Conservation (phyloP, 768 basidiomycete species). For the Trametes meyenii region DNA sequence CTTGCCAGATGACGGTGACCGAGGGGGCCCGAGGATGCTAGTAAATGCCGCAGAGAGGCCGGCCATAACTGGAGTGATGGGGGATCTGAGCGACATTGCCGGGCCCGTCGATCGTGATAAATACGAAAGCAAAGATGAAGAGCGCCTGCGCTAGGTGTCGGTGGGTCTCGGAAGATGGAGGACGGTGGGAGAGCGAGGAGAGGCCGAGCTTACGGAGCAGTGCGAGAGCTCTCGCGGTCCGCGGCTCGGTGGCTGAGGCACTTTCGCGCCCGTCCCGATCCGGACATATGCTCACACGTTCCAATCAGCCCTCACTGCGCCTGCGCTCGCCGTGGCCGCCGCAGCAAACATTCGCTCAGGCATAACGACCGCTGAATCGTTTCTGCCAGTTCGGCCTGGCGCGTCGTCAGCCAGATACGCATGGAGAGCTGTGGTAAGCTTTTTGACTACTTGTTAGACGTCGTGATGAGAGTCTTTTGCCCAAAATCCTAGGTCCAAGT, state of each 20-base stretch:
- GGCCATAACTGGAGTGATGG: conserved; percentile 16
- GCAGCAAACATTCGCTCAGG: background rate
- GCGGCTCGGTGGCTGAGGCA: conserved; percentile 13
- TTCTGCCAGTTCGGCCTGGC: no score
- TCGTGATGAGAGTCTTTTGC: no score
- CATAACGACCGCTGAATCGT: no score
- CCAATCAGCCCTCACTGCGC: background rate
- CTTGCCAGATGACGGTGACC: conserved; percentile 27
- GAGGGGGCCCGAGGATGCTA: conserved; percentile 16
- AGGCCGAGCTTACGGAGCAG: conserved; percentile 15
- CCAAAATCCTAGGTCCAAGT: no score
- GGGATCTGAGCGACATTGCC: conserved; percentile 5
- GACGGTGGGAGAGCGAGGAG: conserved; percentile 7
- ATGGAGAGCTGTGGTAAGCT: no score
- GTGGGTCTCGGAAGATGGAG: conserved; percentile 9
- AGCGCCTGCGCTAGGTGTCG: conserved; percentile 26
- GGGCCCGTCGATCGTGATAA: conserved; percentile 6
- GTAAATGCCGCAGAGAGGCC: conserved; percentile 20
- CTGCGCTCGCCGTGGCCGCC: background rate
- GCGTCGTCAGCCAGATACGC: no score
- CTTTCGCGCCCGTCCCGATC: conserved; percentile 23
- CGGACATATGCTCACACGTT: background rate
- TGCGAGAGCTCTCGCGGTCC: conserved; percentile 7
- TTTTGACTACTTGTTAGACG: no score
- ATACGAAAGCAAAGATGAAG: conserved; percentile 11